These are phyloP conservation scores for Pseudisothecium myosuroides DNA, from an alignment of 225 moss, liverwort and hornwort genomes.

Conservation along the genomic window DNA sequence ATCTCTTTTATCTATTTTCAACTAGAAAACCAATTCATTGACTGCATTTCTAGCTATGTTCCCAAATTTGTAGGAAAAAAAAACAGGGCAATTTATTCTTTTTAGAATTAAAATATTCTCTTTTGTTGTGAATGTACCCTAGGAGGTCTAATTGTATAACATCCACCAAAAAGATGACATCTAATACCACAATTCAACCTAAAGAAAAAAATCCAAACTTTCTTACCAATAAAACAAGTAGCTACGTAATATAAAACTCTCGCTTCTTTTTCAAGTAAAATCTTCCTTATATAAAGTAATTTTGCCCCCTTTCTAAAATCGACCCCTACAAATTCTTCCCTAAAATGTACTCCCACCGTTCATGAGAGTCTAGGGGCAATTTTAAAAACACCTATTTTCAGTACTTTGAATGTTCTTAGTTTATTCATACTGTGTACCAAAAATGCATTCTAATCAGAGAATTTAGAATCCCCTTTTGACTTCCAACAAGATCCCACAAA, in stretches of 20 bases:
- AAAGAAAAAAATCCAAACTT: background rate
- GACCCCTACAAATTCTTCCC: fast-evolving
- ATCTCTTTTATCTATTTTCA: background rate
- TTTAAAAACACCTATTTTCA: background rate
- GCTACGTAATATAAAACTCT: background rate
- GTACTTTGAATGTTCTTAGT: no score
- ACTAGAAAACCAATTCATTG: background rate
- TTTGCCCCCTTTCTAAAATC: background rate
- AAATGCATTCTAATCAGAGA: no score
- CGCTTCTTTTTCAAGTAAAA: background rate
- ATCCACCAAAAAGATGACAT: background rate
- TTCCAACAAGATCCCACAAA: no score
- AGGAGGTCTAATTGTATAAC: background rate
- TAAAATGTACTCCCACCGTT: background rate
- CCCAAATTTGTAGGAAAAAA: no score
- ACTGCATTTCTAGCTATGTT: background rate
- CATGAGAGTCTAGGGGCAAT: fast-evolving
- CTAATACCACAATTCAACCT: background rate
- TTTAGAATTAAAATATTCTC: fast-evolving
- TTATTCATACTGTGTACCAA: no score
- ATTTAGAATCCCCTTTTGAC: no score
- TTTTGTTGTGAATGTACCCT: background rate
- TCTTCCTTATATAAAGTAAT: background rate
- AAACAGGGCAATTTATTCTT: no score
- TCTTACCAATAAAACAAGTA: background rate